Evolutionary conservation across 2,329 filamentous ascomycete genomes (phyloP).

Genomic region (Fusarium marasasianum): DNA sequence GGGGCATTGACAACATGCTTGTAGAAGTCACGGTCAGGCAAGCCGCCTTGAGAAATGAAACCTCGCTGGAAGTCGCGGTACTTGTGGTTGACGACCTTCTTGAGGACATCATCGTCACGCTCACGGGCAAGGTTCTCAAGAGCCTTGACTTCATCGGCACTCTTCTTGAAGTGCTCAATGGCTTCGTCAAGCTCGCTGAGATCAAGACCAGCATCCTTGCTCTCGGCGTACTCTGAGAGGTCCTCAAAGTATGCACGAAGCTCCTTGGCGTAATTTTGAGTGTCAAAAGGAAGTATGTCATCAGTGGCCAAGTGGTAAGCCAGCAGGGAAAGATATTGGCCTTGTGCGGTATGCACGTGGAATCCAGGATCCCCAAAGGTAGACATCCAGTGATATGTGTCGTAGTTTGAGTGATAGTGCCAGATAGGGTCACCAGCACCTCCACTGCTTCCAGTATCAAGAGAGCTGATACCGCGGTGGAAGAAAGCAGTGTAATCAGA

Average conservation of each 20-base stretch:
- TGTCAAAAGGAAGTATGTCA: constrained; percentile 52
- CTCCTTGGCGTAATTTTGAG: constrained; percentile 53
- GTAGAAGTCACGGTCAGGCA: constrained; percentile 57
- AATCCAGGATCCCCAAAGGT: constrained; percentile 75
- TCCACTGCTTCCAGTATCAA: constrained; percentile 65
- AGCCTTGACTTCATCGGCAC: constrained; percentile 46
- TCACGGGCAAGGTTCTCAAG: constrained; percentile 45
- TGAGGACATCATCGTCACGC: constrained; percentile 42
- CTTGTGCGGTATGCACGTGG: constrained; percentile 67
- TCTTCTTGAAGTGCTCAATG: constrained; percentile 49
- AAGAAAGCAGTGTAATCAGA: constrained; percentile 76
- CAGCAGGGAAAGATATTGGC: constrained; percentile 56
- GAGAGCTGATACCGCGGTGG: constrained; percentile 58
- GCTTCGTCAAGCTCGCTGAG: constrained; percentile 50
- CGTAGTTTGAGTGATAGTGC: constrained; percentile 87
- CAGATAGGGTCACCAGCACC: constrained; percentile 65
- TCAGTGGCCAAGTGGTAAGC: constrained; percentile 51
- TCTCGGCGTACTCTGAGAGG: constrained; percentile 47
- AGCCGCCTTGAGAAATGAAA: constrained; percentile 58
- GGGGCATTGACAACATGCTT: constrained; percentile 59
- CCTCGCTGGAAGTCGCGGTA: constrained; percentile 60
- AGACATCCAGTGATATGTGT: constrained; percentile 86
- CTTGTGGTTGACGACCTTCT: constrained; percentile 55
- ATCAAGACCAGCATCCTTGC: constrained; percentile 48
- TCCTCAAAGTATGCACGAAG: constrained; percentile 52